phyloP scores from a whole-genome alignment of 2,329 filamentous ascomycete species.

The Penicillium sp. region DNA sequence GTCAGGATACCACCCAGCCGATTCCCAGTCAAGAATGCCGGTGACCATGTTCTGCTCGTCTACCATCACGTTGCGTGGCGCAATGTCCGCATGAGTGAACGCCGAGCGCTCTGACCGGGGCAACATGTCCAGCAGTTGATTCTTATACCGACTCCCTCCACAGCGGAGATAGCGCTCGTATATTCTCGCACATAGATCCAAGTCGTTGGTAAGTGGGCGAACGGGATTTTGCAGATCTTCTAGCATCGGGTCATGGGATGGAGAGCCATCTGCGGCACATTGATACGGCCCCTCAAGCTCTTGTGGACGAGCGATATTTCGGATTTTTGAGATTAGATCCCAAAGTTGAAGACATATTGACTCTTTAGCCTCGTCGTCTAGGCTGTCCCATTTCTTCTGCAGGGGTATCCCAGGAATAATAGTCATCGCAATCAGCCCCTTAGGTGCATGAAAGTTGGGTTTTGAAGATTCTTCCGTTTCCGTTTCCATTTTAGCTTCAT shows the following conservation, averaged over 20 bases:
- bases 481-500: background rate
- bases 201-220: slow-evolving; percentile 20
- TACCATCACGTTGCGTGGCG: slow-evolving; percentile 35
- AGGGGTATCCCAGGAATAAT: slow-evolving; percentile 16
- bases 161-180: slow-evolving; percentile 27
- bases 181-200: slow-evolving; percentile 23
- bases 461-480: background rate
- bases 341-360: slow-evolving; percentile 22
- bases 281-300: slow-evolving; percentile 19
- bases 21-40: slow-evolving; percentile 45
- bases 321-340: slow-evolving; percentile 18
- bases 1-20: slow-evolving; percentile 40
- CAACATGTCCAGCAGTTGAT: slow-evolving; percentile 24
- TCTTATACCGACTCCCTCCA: slow-evolving; percentile 18
- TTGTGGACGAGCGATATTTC: slow-evolving; percentile 6
- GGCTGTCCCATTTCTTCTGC: slow-evolving; percentile 16
- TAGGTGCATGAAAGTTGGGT: background rate
- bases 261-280: slow-evolving; percentile 24
- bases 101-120: slow-evolving; percentile 23
- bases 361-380: slow-evolving; percentile 21
- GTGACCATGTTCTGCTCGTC: slow-evolving; percentile 23
- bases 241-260: slow-evolving; percentile 19
- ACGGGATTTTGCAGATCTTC: slow-evolving; percentile 22
- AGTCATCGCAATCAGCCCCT: slow-evolving; percentile 16
- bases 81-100: slow-evolving; percentile 38